Evolutionary conservation across 2,329 filamentous ascomycete species (phyloP), one percentile per base, ranked within the genome.

Genomic region (Scedosporium dehoogii): DNA sequence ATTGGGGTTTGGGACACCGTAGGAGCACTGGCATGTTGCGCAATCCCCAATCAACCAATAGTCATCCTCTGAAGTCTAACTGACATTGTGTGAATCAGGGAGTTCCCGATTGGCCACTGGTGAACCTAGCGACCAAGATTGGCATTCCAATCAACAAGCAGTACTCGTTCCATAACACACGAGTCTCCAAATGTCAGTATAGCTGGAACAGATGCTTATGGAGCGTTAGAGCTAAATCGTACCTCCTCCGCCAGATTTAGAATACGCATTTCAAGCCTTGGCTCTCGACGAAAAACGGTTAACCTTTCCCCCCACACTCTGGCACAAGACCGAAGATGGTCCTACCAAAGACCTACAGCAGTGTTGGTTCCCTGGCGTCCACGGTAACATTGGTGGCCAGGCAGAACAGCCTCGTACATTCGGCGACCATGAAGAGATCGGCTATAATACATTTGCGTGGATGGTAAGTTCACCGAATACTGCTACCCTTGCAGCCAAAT

Each of bases 361-460:
- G 64, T 78, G 80, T 10, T 87, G 85, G 85, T 91, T 91, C 68
- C 85, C 88, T 0, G 88, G 88, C 6, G 83, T 82, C 59, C 88
- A 91, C 69, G 84, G 79, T 14, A 88, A 90, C 67, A 84, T 89
- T 58, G 87, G 87, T 4, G 88, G 87, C 38, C 87, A 56, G 23
- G 51, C 51, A 56, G 51, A 56, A 87, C 51, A 56, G 51, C 51
- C 10, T 6, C 51, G 51, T 56, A 18, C 12, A 29, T 6, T 3
- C 18, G n/a, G 5, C 3, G 60, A 62, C 38, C 53, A 58, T 33
- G 60, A 42, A 65, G 64, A 66, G 53, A 53, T 66, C 23, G 60
- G 64, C 5, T 59, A 64, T 21, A 64, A 65, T 21, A 64, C 64
- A 2, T 66, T 65, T 33, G 46, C 65, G 2, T 66, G 64, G 65